Percentiles rank a stretch among this genome's conserved stretches.
Evolutionary conservation across 2,329 filamentous ascomycete species (phyloP).

Genomic region (Mycogone perniciosa): DNA sequence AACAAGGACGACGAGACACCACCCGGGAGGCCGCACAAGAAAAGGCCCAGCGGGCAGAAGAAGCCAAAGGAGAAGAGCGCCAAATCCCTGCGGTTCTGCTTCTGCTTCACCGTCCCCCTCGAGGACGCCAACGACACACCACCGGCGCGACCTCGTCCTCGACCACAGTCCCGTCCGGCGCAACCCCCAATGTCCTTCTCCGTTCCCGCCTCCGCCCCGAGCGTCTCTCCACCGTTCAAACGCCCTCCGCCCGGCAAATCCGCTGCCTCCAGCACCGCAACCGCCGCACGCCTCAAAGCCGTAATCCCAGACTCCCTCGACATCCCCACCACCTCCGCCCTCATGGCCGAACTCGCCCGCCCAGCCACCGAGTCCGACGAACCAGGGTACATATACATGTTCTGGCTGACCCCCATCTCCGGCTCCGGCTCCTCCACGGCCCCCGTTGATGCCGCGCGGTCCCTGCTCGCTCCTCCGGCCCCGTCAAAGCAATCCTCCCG

Average conservation of each 20-base stretch:
- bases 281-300: slow-evolving; percentile 26
- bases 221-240: neutral
- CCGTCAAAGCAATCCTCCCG: slow-evolving; percentile 30
- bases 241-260: slow-evolving; percentile 14
- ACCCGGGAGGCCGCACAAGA: slow-evolving; percentile 21
- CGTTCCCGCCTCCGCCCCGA: neutral
- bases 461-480: slow-evolving; percentile 49
- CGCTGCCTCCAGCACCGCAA: slow-evolving; percentile 26
- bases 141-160: slow-evolving; percentile 28
- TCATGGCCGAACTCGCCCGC: slow-evolving; percentile 72
- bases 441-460: slow-evolving; percentile 52
- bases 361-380: slow-evolving; percentile 62
- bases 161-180: slow-evolving; percentile 42
- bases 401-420: slow-evolving; percentile 75
- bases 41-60: slow-evolving; percentile 19
- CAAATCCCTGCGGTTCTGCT: slow-evolving; percentile 35
- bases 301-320: slow-evolving; percentile 64
- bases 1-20: slow-evolving; percentile 31
- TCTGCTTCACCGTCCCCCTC: slow-evolving; percentile 46
- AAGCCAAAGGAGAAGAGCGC: slow-evolving; percentile 21
- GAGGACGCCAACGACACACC: slow-evolving; percentile 35
- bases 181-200: slow-evolving; percentile 32
- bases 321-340: slow-evolving; percentile 59
- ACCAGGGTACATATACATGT: slow-evolving; percentile 95
- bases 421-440: slow-evolving; percentile 47